phyloP scores from a whole-genome alignment of 1,284 basidiomycete genomes.

The Cryptococcus deneoformans region DNA sequence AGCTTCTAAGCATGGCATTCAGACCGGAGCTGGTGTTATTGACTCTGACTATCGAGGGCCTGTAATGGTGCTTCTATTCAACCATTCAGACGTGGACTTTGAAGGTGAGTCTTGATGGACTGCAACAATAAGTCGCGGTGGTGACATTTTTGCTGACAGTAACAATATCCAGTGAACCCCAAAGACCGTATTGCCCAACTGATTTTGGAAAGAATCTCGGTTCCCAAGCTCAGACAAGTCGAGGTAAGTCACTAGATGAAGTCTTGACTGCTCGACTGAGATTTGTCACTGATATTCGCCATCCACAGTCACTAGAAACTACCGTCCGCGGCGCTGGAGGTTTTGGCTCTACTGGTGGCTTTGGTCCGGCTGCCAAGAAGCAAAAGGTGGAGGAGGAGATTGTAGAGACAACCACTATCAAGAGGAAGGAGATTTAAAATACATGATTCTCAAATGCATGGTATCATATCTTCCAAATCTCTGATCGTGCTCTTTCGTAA shows the following conservation, averaged over 20 bases:
- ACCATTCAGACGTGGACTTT: slow-evolving; percentile 84
- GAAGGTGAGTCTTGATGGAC: slow-evolving; percentile 55
- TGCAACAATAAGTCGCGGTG: slow-evolving; percentile 24
- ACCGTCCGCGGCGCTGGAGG: slow-evolving; percentile 83
- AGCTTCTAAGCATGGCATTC: slow-evolving; percentile 97
- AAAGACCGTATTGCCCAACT: slow-evolving; percentile 95
- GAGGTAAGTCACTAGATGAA: slow-evolving; percentile 55
- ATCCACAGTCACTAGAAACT: slow-evolving; percentile 66
- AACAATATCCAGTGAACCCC: slow-evolving; percentile 63
- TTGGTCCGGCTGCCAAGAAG: slow-evolving; percentile 27
- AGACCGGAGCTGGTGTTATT: slow-evolving; percentile 94
- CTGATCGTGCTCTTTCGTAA: slow-evolving; percentile 46
- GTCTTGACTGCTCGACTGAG: neutral
- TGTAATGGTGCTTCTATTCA: slow-evolving; percentile 93
- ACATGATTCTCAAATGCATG: neutral
- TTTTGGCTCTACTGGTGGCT: slow-evolving; percentile 89
- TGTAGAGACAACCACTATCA: neutral
- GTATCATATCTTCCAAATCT: slow-evolving; percentile 44
- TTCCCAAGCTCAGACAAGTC: slow-evolving; percentile 80
- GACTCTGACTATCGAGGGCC: slow-evolving; percentile 94
- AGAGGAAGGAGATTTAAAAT: neutral
- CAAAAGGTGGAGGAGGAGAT: slow-evolving; percentile 21
- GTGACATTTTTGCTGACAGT: neutral
- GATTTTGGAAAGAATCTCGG: slow-evolving; percentile 86
- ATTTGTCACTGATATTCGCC: neutral